These are phyloP conservation scores for Verbascum thapsus DNA, from an alignment of 257 asterid genomes.

Conservation along the genomic window DNA sequence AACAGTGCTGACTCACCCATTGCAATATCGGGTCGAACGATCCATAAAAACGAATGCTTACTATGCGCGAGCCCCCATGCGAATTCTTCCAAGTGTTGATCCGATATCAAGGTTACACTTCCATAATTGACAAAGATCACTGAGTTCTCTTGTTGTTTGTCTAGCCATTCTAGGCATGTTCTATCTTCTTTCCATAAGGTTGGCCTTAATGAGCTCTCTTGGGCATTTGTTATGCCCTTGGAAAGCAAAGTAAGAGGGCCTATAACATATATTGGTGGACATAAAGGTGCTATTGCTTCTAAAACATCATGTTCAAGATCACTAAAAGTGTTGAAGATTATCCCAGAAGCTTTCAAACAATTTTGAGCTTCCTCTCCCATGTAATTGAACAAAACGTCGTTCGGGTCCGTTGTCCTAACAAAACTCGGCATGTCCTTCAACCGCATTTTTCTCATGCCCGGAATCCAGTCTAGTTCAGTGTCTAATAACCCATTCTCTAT, in stretches of 20 bases:
- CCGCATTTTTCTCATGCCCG: constrained; percentile 30
- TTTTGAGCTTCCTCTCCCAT: constrained; percentile 9
- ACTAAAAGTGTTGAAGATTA: constrained; percentile 37
- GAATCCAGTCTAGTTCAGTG: constrained; percentile 26
- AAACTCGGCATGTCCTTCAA: constrained; percentile 37
- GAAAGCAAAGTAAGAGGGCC: constrained; percentile 34
- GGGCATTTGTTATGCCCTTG: constrained; percentile 1
- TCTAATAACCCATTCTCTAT: constrained; percentile 25
- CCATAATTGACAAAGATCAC: constrained; percentile 43
- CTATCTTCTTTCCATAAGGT: constrained; percentile 40
- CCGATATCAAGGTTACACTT: constrained; percentile 38
- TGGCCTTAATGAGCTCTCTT: constrained; percentile 27
- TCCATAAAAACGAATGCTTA: constrained; percentile 47
- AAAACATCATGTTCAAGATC: constrained; percentile 32
- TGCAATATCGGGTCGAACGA: constrained; percentile 42
- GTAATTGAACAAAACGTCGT: constrained; percentile 28
- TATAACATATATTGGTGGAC: constrained; percentile 27
- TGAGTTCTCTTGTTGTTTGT: constrained; percentile 31
- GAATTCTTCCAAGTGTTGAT: constrained; percentile 40
- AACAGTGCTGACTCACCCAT: constrained; percentile 33
- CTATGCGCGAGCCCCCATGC: constrained; percentile 57
- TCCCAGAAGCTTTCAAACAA: constrained; percentile 26
- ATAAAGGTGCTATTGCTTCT: constrained; percentile 6
- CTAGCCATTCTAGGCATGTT: constrained; percentile 42
- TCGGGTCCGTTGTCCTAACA: constrained; percentile 24